These are phyloP conservation scores for Fraxinus greggii DNA, from an alignment of 305 asterid genomes.

Conservation along the genomic window DNA sequence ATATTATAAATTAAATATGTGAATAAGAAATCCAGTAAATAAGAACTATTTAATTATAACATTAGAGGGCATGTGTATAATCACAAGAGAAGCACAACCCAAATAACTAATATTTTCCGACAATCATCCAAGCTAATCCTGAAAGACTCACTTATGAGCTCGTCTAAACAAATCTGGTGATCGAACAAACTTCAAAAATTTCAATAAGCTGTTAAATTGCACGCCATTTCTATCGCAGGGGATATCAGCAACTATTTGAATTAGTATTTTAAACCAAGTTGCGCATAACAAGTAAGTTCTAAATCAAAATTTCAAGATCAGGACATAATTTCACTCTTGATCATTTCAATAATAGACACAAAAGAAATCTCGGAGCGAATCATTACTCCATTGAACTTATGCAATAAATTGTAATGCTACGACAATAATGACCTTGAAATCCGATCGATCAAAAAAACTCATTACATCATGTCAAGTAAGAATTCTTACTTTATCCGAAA, in stretches of 20 bases:
- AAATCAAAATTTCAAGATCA: slow-evolving; percentile 22
- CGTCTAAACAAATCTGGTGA: slow-evolving; percentile 13
- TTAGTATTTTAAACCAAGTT: background rate
- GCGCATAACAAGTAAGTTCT: slow-evolving; percentile 21
- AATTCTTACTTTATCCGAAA: background rate
- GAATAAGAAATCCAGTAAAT: slow-evolving; percentile 20
- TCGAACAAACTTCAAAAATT: background rate
- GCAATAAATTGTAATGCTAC: background rate
- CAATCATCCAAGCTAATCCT: slow-evolving; percentile 3
- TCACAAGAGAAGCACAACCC: background rate
- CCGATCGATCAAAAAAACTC: background rate
- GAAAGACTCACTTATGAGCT: slow-evolving; percentile 2
- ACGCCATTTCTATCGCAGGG: slow-evolving; percentile 2
- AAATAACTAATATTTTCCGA: background rate
- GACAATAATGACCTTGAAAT: background rate
- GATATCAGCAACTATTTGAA: background rate
- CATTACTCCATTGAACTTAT: background rate
- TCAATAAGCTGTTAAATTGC: slow-evolving; percentile 6
- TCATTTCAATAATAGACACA: background rate
- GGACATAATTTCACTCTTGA: background rate
- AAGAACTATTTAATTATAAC: background rate
- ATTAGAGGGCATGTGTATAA: background rate
- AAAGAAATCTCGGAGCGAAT: slow-evolving; percentile 7
- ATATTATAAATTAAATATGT: slow-evolving; percentile 2
- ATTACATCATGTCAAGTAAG: background rate